Conservation (phyloP, 73 alveolate species). For the Paraurostyla sp. region DNA sequence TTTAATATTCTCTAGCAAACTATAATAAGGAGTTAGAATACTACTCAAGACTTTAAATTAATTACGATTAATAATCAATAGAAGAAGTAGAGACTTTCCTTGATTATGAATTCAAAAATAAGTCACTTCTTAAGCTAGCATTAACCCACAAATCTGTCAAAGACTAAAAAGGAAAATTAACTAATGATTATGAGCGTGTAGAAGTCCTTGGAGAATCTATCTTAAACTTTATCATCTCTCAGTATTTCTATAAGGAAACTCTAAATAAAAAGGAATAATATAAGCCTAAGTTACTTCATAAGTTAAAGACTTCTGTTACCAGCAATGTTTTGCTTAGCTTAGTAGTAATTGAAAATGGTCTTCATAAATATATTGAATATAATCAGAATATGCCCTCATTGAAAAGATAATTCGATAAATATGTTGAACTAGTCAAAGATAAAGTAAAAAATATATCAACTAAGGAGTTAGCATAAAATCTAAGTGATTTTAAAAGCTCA, state of each 20-base stretch:
- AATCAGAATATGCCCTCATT: neutral
- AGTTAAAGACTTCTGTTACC: slow-evolving; percentile 5
- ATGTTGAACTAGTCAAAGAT: slow-evolving; percentile 5
- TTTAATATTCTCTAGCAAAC: neutral
- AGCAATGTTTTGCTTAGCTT: slow-evolving; percentile 39
- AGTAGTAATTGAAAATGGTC: slow-evolving; percentile 20
- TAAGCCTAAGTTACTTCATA: slow-evolving; percentile 25
- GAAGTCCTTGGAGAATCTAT: slow-evolving; percentile 93
- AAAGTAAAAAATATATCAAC: neutral
- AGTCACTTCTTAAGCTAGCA: slow-evolving; percentile 46
- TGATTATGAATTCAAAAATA: slow-evolving; percentile 26
- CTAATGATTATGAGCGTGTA: slow-evolving; percentile 82
- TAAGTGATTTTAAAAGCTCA: neutral
- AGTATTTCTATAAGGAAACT: slow-evolving; percentile 8
- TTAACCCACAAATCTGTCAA: slow-evolving; percentile 58
- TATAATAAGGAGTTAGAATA: too few species aligned
- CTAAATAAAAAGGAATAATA: neutral
- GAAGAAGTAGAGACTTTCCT: slow-evolving; percentile 19
- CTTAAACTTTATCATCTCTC: slow-evolving; percentile 72
- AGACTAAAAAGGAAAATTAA: neutral
- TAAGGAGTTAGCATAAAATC: neutral
- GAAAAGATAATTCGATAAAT: slow-evolving; percentile 12
- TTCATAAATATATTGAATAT: slow-evolving; percentile 16
- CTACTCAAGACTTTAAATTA: too few species aligned
- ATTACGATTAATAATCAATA: too few species aligned